A percentile compares a stretch with the other conserved stretches of the same genome.
phyloP scores from a whole-genome alignment of 108 stramenopile species.

The Stephanodiscus triporus region DNA sequence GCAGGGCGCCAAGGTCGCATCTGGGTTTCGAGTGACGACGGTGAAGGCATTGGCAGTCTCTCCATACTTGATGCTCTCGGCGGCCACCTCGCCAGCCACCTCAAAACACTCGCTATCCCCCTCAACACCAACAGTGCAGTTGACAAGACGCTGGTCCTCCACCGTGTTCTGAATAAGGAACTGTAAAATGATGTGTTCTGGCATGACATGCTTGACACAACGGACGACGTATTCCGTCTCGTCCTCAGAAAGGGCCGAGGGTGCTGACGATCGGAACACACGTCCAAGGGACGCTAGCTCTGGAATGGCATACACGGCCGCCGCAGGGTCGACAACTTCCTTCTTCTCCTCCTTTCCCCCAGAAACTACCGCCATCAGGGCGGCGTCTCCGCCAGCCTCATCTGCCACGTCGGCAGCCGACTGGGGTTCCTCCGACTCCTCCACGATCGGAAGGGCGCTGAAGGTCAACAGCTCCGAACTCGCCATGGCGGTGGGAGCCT shows the following conservation, averaged over 20 bases:
- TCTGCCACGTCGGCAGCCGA: slow-evolving; percentile 26
- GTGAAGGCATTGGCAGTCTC: slow-evolving; percentile 72
- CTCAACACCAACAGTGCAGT: slow-evolving; percentile 76
- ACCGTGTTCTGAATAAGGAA: slow-evolving; percentile 89
- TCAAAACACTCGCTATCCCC: slow-evolving; percentile 58
- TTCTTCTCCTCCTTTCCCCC: slow-evolving; percentile 56
- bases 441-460: slow-evolving; percentile 70
- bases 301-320: slow-evolving; percentile 70
- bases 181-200: slow-evolving; percentile 82
- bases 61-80: slow-evolving; percentile 61
- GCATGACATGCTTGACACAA: slow-evolving; percentile 86
- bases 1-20: slow-evolving; percentile 47
- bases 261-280: slow-evolving; percentile 64
- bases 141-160: slow-evolving; percentile 75
- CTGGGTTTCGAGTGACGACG: slow-evolving; percentile 54
- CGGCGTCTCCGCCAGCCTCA: slow-evolving; percentile 37
- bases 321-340: slow-evolving; percentile 59
- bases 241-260: slow-evolving; percentile 63
- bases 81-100: slow-evolving; percentile 55
- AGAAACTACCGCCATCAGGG: slow-evolving; percentile 35
- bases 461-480: slow-evolving; percentile 63
- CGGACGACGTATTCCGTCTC: slow-evolving; percentile 84
- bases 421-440: slow-evolving; percentile 53
- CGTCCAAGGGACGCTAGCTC: slow-evolving; percentile 73
- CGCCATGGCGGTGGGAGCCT: slow-evolving; percentile 56